Evolutionary conservation across 1,284 basidiomycete species (phyloP), one percentile per base, ranked within the genome.

Genomic region (Trichosporon coremiiforme): DNA sequence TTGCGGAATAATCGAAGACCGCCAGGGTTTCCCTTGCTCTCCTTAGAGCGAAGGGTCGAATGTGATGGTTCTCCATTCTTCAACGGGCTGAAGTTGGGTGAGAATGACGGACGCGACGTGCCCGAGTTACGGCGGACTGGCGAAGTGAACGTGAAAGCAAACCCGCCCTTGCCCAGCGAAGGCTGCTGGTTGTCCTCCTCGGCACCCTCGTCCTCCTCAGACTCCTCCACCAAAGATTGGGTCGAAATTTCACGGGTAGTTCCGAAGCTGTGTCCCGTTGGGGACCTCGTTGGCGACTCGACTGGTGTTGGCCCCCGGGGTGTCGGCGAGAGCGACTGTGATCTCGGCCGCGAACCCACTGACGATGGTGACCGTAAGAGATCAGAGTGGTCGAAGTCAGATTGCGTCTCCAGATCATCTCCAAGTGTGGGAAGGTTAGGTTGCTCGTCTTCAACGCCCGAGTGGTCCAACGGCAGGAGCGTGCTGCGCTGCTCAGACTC

Each of bases 1-100:
- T 94, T 92, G 76, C 94, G 91, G 84, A 97, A 97, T 38, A 96
- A 86, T 5, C 90, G 90, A 8, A 95, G 87, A 15, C 89, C 90
- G 15, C 17, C 8, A 20, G 57, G 31, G 31, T 62, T 62, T 22
- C 10, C 57, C 31, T n/a, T 62, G 33, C 57, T 62, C 57, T 62
- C 57, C 57, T 62, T 62, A 35, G 57, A 62, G 65, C 75, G 74
- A 7, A 77, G 47, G 1, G 76, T 78, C 3, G 76, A 80, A 60
- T 79, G 77, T 0, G 77, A 75, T 2, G 77, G 73, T 65, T 77
- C 77, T 10, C 73, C 75, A 60, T 71, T 68, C 4, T 66, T 60
- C 3, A 78, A 70, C 4, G 75, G 73, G 4, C 71, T 75, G 12
- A 73, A 33, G 57, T 62, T 15, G 29, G 57, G 57, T 62, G 57